Conservation (phyloP, 2,329 filamentous ascomycete species). For the Harringtonia lauricola region DNA sequence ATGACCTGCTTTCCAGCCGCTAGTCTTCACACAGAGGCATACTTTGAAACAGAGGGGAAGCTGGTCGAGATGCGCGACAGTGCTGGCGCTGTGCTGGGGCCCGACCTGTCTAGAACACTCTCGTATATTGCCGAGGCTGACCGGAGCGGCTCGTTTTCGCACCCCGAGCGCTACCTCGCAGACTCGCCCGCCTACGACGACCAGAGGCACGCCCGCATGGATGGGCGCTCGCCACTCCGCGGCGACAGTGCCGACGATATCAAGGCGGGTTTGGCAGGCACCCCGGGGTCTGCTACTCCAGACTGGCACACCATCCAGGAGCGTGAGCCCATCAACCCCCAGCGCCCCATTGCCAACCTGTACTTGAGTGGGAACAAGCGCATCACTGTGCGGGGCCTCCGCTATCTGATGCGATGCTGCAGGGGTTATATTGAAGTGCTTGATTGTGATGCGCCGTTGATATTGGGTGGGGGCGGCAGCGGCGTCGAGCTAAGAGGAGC, state of each 20-base stretch:
- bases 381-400: constrained; percentile 32
- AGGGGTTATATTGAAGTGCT: constrained; percentile 39
- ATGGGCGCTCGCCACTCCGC: constrained; percentile 20
- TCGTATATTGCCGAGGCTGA: constrained; percentile 35
- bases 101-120: constrained; percentile 27
- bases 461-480: constrained; percentile 2
- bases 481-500: constrained; percentile 26
- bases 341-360: constrained; percentile 39
- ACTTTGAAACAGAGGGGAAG: constrained; percentile 35
- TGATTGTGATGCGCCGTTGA: constrained; percentile 34
- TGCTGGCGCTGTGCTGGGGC: constrained; percentile 16
- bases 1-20: constrained; percentile 18
- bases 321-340: constrained; percentile 4
- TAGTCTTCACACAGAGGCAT: constrained; percentile 21
- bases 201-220: constrained; percentile 20
- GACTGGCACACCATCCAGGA: constrained; percentile 9
- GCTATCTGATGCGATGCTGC: constrained; percentile 28
- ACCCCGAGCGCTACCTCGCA: constrained; percentile 34
- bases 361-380: constrained; percentile 35
- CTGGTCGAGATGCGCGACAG: constrained; percentile 15
- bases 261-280: constrained; percentile 19
- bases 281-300: constrained; percentile 6
- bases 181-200: constrained; percentile 33
- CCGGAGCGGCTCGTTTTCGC: constrained; percentile 30
- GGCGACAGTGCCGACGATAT: constrained; percentile 22